A percentile compares a stretch with the other conserved stretches of the same genome.
phyloP scores from a whole-genome alignment of 2,329 filamentous ascomycete species.

The Xylaria sp. region DNA sequence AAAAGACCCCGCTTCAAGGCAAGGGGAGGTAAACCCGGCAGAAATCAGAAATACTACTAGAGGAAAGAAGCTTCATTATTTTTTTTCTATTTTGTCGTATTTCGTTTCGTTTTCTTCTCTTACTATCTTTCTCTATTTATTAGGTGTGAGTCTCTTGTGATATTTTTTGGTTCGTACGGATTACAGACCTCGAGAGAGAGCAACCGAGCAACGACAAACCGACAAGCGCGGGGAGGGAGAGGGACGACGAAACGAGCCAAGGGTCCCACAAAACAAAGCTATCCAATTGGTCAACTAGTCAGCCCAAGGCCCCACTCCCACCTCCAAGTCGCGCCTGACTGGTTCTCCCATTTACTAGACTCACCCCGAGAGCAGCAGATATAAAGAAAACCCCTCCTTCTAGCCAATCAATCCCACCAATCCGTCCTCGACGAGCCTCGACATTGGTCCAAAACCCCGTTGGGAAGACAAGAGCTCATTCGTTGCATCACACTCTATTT shows the following conservation, averaged over 20 bases:
- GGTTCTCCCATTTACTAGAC: neutral
- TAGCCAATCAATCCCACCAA: slow-evolving; percentile 33
- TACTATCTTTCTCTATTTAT: neutral
- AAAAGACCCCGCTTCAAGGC: neutral
- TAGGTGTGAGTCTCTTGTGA: neutral
- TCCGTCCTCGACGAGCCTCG: slow-evolving; percentile 25
- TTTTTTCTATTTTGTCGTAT: neutral
- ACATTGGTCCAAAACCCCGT: slow-evolving; percentile 18
- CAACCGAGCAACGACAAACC: neutral
- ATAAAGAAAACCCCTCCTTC: slow-evolving; percentile 15
- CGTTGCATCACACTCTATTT: slow-evolving; percentile 29
- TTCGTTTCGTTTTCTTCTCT: neutral
- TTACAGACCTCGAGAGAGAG: neutral
- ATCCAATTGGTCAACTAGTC: neutral
- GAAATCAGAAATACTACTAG: neutral
- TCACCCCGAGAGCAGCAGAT: neutral
- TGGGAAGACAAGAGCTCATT: slow-evolving; percentile 23
- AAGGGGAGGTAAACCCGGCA: neutral
- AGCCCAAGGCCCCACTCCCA: neutral
- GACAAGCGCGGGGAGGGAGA: neutral
- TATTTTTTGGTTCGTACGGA: no score
- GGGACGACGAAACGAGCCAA: neutral
- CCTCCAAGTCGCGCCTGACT: neutral
- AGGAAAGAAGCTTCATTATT: neutral
- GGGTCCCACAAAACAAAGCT: neutral